phyloP scores from a whole-genome alignment of 1,284 basidiomycete genomes.

The Ceratobasidium sp. region DNA sequence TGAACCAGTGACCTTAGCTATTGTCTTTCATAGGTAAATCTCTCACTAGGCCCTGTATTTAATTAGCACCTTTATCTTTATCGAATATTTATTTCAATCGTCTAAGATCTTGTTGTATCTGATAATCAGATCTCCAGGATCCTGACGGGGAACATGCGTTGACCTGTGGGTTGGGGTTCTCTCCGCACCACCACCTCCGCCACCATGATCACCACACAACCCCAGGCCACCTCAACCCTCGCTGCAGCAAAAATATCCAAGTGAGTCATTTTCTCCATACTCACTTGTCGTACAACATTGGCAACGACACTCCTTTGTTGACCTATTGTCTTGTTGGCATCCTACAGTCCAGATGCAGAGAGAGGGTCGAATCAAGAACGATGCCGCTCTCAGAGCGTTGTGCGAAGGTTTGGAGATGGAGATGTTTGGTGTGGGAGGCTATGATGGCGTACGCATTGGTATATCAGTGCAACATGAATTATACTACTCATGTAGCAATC shows the following conservation, averaged over 20 bases:
- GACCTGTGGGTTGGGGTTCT: neutral
- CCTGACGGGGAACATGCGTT: neutral
- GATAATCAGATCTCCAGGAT: neutral
- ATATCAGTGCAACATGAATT: neutral
- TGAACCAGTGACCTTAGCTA: neutral
- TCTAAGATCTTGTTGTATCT: neutral
- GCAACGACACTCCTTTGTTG: neutral
- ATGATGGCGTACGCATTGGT: neutral
- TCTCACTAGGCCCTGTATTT: neutral
- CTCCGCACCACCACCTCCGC: neutral
- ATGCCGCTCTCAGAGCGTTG: neutral
- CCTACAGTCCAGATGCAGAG: neutral
- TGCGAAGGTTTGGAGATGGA: neutral
- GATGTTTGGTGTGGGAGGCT: neutral
- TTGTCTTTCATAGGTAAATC: neutral
- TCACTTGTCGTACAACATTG: neutral
- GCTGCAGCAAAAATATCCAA: neutral
- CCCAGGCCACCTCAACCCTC: neutral
- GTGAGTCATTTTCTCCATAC: neutral
- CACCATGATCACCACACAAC: neutral
- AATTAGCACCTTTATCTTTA: neutral
- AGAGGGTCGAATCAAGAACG: neutral
- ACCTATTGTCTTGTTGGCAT: neutral
- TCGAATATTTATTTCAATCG: neutral
- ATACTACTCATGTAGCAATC: neutral